A percentile compares a stretch with the other conserved stretches of the same genome.
Evolutionary conservation across 768 basidiomycete genomes (phyloP).

Genomic region (Suillus decipiens): DNA sequence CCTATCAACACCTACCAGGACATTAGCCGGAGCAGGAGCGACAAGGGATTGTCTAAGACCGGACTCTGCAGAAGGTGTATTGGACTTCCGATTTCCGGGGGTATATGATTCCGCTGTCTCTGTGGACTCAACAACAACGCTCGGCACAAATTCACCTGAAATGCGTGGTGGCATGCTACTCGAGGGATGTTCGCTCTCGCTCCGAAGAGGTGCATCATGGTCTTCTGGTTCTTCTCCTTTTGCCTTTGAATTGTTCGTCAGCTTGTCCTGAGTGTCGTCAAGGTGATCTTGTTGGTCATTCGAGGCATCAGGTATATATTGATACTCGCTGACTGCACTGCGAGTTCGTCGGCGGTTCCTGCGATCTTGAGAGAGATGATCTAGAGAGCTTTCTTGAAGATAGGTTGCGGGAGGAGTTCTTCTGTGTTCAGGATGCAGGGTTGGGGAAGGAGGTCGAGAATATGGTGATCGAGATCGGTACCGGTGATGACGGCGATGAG

Average conservation of each 20-base stretch:
- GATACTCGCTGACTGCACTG: slow-evolving; percentile 1
- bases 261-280: neutral
- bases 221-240: slow-evolving; percentile 3
- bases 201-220: neutral
- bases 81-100: no score
- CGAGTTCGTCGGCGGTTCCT: slow-evolving; percentile 10
- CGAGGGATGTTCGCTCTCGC: neutral
- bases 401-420: slow-evolving; percentile 5
- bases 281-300: neutral
- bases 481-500: slow-evolving; percentile 27
- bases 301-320: slow-evolving; percentile 1
- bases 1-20: slow-evolving; percentile 15
- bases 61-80: neutral
- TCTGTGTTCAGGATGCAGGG: slow-evolving; percentile 11
- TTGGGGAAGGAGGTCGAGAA: slow-evolving; percentile 11
- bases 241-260: neutral
- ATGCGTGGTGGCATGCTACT: neutral
- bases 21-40: neutral
- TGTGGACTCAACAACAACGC: neutral
- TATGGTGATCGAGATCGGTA: slow-evolving; percentile 22
- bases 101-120: neutral
- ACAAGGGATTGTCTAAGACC: neutral
- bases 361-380: slow-evolving; percentile 4
- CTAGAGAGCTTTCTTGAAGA: slow-evolving; percentile 14
- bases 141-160: neutral